These are phyloP conservation scores for Piper betle DNA, from an alignment of 164 flowering plant genomes.

Conservation along the genomic window DNA sequence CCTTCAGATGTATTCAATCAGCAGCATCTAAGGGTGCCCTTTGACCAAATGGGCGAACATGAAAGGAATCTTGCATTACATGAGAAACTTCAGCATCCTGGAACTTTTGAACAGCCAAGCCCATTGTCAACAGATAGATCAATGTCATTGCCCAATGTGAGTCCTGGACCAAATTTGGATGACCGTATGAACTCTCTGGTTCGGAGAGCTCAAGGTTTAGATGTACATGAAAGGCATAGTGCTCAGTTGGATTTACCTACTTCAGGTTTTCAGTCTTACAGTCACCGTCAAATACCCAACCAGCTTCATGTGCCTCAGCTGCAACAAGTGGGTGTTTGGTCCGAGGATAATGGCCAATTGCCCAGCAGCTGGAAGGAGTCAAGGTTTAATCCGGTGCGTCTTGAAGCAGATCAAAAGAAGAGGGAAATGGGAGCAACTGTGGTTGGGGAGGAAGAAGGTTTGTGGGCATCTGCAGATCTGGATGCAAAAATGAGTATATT, in stretches of 20 bases:
- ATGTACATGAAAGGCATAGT: constrained; percentile 32
- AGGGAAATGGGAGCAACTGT: constrained; percentile 17
- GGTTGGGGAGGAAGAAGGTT: constrained; percentile 29
- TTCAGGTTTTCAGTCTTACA: constrained; percentile 34
- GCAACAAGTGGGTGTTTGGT: constrained; percentile 37
- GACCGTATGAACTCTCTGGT: constrained; percentile 35
- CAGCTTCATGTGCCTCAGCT: constrained; percentile 30
- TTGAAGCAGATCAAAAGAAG: constrained; percentile 33
- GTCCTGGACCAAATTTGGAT: constrained; percentile 38
- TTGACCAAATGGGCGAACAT: constrained; percentile 19
- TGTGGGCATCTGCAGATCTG: constrained; percentile 53
- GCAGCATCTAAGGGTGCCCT: constrained; percentile 36
- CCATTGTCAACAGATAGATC: constrained; percentile 43
- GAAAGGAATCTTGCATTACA: constrained; percentile 42
- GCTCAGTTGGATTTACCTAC: constrained; percentile 27
- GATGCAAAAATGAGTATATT: constrained; percentile 39
- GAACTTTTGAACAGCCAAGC: constrained; percentile 36
- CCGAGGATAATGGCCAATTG: constrained; percentile 36
- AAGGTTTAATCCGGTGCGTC: constrained; percentile 24
- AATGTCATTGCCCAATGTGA: constrained; percentile 28
- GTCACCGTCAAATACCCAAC: constrained; percentile 24
- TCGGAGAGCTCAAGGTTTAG: constrained; percentile 34
- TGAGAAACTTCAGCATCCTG: constrained; percentile 45
- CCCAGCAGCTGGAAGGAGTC: constrained; percentile 40
- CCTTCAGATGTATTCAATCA: constrained; percentile 40